phyloP scores from a whole-genome alignment of 257 asterid genomes.

The Echites panduratus region DNA sequence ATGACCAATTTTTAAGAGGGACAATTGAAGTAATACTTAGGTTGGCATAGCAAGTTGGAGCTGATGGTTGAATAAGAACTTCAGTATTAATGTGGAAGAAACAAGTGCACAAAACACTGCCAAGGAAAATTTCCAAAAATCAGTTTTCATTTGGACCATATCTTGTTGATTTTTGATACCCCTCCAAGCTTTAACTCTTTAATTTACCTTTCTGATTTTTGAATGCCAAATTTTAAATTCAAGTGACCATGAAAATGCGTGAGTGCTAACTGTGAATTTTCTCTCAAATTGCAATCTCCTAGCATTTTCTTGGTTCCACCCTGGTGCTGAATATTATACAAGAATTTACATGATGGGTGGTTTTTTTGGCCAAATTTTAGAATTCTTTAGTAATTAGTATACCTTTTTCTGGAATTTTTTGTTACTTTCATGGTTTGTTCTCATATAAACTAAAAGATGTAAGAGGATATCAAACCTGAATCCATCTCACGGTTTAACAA shows the following conservation, averaged over 20 bases:
- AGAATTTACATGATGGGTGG: background rate
- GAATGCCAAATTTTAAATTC: background rate
- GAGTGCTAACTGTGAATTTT: background rate
- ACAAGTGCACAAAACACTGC: too few species aligned
- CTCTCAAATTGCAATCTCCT: background rate
- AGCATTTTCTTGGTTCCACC: background rate
- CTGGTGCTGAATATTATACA: background rate
- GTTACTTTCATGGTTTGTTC: background rate
- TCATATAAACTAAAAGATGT: background rate
- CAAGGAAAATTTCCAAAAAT: background rate
- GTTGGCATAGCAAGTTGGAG: background rate
- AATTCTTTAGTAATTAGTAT: background rate
- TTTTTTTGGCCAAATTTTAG: background rate
- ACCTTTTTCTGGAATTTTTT: background rate
- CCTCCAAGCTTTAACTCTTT: background rate
- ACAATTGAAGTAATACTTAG: background rate
- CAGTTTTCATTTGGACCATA: background rate
- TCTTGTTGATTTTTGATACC: background rate
- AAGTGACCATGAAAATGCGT: background rate
- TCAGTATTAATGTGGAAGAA: background rate
- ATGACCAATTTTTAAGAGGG: background rate
- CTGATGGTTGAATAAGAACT: background rate
- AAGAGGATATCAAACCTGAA: background rate
- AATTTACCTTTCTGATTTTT: background rate
- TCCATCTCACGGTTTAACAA: background rate